phyloP scores from a whole-genome alignment of 1,139 yeast genomes.

The Yamadazyma membranifaciens region DNA sequence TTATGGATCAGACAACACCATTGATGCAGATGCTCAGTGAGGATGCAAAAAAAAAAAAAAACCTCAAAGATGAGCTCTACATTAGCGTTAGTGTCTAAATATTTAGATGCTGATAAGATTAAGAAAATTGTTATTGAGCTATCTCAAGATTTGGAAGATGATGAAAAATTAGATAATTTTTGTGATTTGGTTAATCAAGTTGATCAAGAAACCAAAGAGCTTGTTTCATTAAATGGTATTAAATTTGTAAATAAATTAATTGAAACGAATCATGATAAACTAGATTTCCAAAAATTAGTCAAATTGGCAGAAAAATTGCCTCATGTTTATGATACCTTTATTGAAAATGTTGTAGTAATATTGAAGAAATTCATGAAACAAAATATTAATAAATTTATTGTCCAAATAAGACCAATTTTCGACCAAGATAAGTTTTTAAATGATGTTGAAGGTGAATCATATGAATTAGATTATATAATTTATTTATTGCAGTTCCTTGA shows the following conservation, averaged over 20 bases:
- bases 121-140: slow-evolving; percentile 24
- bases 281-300: slow-evolving; percentile 16
- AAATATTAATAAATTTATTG: slow-evolving; percentile 22
- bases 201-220: slow-evolving; percentile 19
- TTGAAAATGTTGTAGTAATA: slow-evolving; percentile 13
- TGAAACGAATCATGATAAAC: slow-evolving; percentile 8
- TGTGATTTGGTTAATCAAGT: slow-evolving; percentile 35
- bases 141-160: slow-evolving; percentile 19
- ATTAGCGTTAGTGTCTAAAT: slow-evolving; percentile 27
- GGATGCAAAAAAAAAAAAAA: slow-evolving; percentile 4
- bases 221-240: slow-evolving; percentile 22
- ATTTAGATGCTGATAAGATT: slow-evolving; percentile 27
- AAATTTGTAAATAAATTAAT: slow-evolving; percentile 17
- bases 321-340: slow-evolving; percentile 17
- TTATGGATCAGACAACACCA: neutral
- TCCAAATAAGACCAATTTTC: slow-evolving; percentile 15
- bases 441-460: slow-evolving; percentile 3
- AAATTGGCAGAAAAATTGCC: slow-evolving; percentile 20
- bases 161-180: slow-evolving; percentile 20
- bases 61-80: slow-evolving; percentile 12
- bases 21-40: slow-evolving; percentile 2
- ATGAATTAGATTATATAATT: slow-evolving; percentile 11
- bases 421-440: slow-evolving; percentile 1
- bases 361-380: slow-evolving; percentile 16
- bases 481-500: slow-evolving; percentile 15